A percentile compares a stretch with the other conserved stretches of the same genome.
Evolutionary conservation across 2,329 filamentous ascomycete species (phyloP).

Genomic region (Cercospora zeae-maydis): DNA sequence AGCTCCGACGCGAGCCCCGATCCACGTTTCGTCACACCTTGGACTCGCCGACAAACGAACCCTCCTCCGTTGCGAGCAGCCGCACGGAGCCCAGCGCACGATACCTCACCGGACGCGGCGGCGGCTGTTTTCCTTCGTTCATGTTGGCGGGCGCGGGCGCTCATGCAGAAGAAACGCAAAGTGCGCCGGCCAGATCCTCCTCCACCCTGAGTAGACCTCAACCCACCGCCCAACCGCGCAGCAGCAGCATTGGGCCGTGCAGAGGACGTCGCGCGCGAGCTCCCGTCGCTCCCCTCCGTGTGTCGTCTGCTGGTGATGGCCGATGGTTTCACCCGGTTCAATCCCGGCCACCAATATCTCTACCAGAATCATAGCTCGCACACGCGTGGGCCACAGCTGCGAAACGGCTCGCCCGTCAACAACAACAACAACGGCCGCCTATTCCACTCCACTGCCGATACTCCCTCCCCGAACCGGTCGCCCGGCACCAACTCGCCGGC

Average conservation of each 20-base stretch:
- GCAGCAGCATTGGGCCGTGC: conserved; percentile 19
- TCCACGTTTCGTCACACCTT: conserved; percentile 7
- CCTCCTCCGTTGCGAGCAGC: not conserved
- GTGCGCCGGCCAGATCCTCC: conserved; percentile 44
- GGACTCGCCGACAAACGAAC: not conserved
- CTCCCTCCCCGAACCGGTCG: conserved; percentile 57
- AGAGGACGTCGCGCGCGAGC: conserved; percentile 14
- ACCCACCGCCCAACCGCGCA: conserved; percentile 23
- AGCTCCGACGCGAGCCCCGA: conserved; percentile 2
- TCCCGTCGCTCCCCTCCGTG: conserved; percentile 16
- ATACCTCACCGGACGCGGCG: not conserved
- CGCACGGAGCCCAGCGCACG: not conserved
- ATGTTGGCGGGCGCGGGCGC: conserved; percentile 37
- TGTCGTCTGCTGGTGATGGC: conserved; percentile 56
- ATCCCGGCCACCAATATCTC: conserved; percentile 57
- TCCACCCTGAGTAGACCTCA: conserved; percentile 38
- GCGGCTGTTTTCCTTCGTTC: conserved; percentile 29
- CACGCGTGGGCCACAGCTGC: conserved; percentile 44
- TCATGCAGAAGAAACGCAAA: conserved; percentile 51
- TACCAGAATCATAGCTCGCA: conserved; percentile 50
- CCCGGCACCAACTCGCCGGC: conserved; percentile 52
- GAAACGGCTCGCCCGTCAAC: conserved; percentile 46
- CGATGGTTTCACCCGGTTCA: conserved; percentile 63
- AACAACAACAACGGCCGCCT: conserved; percentile 37
- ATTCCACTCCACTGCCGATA: conserved; percentile 46